Percentiles rank a stretch among this genome's conserved stretches.
phyloP scores from a whole-genome alignment of 306 rosid genomes.

The Prosopis cineraria region DNA sequence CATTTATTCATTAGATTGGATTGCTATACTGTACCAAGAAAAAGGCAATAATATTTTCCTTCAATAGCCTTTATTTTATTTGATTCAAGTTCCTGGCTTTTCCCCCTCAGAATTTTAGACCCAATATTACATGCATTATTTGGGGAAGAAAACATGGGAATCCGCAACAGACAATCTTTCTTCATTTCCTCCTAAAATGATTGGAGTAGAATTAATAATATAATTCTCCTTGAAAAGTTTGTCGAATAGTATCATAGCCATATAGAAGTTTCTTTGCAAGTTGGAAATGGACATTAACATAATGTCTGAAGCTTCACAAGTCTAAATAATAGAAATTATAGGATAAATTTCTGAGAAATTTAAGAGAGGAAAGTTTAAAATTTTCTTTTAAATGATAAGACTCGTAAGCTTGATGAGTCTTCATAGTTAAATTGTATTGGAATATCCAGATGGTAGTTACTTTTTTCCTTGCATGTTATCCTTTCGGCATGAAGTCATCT shows the following conservation, averaged over 20 bases:
- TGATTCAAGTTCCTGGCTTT: not conserved
- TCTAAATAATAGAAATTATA: not conserved
- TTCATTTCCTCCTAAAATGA: not conserved
- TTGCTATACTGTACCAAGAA: not conserved
- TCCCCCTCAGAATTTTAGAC: no score
- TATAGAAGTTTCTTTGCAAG: not conserved
- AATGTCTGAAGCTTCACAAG: not conserved
- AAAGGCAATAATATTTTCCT: not conserved
- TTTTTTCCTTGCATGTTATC: not conserved
- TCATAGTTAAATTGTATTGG: not conserved
- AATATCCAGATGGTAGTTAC: not conserved
- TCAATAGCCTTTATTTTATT: not conserved
- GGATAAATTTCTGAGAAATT: not conserved
- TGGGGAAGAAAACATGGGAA: no score
- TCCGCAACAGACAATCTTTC: no score
- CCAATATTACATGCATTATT: no score
- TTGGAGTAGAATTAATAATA: not conserved
- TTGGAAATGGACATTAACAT: not conserved
- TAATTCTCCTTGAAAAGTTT: slow-evolving; percentile 9
- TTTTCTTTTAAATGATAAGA: slow-evolving; percentile 1
- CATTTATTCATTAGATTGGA: not conserved
- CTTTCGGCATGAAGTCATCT: not conserved
- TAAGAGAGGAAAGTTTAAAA: not conserved
- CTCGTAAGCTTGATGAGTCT: not conserved
- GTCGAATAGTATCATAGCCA: not conserved